A percentile compares a stretch with the other conserved stretches of the same genome.
Conservation (phyloP, 176 grass and related monocot species). For the Calamus simplicifolius region DNA sequence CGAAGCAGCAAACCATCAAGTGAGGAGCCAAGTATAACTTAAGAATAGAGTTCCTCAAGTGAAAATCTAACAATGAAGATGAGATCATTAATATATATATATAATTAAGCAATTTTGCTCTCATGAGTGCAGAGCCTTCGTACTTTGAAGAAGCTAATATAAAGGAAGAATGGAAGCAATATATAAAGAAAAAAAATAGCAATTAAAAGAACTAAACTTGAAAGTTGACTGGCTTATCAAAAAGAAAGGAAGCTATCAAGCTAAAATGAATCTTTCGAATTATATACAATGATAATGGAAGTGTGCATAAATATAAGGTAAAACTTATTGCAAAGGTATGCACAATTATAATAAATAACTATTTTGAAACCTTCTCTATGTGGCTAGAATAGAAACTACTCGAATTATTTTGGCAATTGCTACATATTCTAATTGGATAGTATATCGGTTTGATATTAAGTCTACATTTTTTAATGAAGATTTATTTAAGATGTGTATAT, state of each 20-base stretch:
- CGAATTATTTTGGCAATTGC: neutral
- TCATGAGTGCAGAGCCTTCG: neutral
- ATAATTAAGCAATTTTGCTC: neutral
- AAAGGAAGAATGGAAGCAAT: neutral
- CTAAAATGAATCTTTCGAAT: neutral
- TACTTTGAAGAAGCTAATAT: neutral
- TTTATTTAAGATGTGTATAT: neutral
- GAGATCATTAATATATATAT: no score
- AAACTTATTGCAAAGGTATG: neutral
- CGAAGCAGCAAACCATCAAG: no score
- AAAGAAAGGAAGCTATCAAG: neutral
- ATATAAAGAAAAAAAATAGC: neutral
- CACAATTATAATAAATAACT: neutral
- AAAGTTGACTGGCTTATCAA: neutral
- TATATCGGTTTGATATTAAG: neutral
- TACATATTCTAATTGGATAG: neutral
- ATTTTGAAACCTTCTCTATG: neutral
- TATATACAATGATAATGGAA: neutral
- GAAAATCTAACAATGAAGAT: no score
- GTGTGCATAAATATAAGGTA: neutral
- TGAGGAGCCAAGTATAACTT: no score
- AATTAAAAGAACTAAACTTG: neutral
- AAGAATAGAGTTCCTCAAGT: no score
- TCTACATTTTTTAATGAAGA: neutral
- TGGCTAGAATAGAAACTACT: neutral